A percentile compares a stretch with the other conserved stretches of the same genome.
phyloP scores from a whole-genome alignment of 2,329 filamentous ascomycete species.

The Hymenoscyphus fructigenus region DNA sequence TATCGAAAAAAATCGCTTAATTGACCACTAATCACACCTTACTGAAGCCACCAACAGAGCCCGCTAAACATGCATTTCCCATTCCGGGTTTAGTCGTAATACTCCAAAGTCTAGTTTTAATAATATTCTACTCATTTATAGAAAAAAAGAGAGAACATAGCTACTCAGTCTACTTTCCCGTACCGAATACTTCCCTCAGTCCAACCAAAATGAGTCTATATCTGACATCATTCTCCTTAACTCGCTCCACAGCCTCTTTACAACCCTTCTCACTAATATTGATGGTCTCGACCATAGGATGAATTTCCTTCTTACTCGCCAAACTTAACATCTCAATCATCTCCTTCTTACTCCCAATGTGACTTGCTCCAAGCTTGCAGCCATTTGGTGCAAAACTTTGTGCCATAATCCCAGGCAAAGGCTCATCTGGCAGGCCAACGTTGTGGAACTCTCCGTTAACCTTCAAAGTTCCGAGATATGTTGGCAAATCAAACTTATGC shows the following conservation, averaged over 20 bases:
- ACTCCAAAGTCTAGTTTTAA: no score
- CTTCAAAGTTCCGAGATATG: slow-evolving; percentile 51
- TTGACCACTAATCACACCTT: no score
- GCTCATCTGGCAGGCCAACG: slow-evolving; percentile 55
- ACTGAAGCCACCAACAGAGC: no score
- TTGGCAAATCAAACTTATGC: slow-evolving; percentile 53
- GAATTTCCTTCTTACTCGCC: slow-evolving; percentile 54
- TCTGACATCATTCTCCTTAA: slow-evolving; percentile 69
- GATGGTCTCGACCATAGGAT: slow-evolving; percentile 54
- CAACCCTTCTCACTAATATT: slow-evolving; percentile 55
- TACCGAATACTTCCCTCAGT: slow-evolving; percentile 63
- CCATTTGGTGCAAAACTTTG: slow-evolving; percentile 41
- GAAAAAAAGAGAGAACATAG: no score
- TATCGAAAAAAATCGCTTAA: no score
- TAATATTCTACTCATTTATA: no score
- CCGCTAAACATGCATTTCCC: no score
- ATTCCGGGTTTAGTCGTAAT: no score
- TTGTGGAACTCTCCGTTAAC: slow-evolving; percentile 57
- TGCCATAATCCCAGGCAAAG: slow-evolving; percentile 44
- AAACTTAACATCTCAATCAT: slow-evolving; percentile 58
- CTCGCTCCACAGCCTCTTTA: slow-evolving; percentile 66
- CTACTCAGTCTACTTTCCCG: neutral
- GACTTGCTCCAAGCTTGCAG: slow-evolving; percentile 46
- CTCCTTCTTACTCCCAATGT: slow-evolving; percentile 61
- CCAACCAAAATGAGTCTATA: slow-evolving; percentile 71